Evolutionary conservation across 306 rosid genomes (phyloP), one percentile per base, ranked within the genome.

Genomic region (Calophaca sinica): DNA sequence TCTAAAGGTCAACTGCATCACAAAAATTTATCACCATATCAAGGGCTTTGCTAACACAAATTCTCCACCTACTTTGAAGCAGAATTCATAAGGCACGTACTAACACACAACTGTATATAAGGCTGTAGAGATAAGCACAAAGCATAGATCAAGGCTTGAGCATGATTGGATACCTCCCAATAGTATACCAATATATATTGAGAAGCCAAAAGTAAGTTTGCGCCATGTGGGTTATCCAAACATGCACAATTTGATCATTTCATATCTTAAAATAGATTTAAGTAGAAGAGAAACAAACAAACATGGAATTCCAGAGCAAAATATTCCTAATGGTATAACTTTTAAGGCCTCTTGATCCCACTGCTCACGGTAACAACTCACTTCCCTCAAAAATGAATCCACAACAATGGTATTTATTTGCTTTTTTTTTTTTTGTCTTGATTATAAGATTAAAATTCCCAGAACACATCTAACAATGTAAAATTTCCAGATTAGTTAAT

Each of bases 71-170:
- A n/a, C n/a, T n/a, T 75, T 6, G 44, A 77, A 39, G 70, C 28
- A 28, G 48, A 10, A 79, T 41, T 42, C 35, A 41, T 20, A 58
- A 2, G 7, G 12, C 35, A 12, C 14, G 0, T 20, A 4, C 32
- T 13, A 55, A 8, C 12, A 13, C n/a, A 64, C 10, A 53, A 9
- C 8, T 65, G 33, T 36, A 31, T 49, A 52, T 9, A 61, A 67
- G 32, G 75, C 68, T 64, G 70, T 59, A 59, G 45, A 64, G 54
- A 52, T 31, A 53, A 52, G 46, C 55, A 64, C 46, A 41, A 33
- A 14, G 66, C 58, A 66, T 32, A 60, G 68, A 44, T 46, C 60
- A 48, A 29, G 39, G 58, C 9, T 58, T 7, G 35, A 46, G 54
- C 53, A 48, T 68, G 55, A 59, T 10, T 77, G 32, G 61, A 49